A percentile compares a stretch with the other conserved stretches of the same genome.
Evolutionary conservation across 2,329 filamentous ascomycete species (phyloP).

Genomic region (Phoma sp.): DNA sequence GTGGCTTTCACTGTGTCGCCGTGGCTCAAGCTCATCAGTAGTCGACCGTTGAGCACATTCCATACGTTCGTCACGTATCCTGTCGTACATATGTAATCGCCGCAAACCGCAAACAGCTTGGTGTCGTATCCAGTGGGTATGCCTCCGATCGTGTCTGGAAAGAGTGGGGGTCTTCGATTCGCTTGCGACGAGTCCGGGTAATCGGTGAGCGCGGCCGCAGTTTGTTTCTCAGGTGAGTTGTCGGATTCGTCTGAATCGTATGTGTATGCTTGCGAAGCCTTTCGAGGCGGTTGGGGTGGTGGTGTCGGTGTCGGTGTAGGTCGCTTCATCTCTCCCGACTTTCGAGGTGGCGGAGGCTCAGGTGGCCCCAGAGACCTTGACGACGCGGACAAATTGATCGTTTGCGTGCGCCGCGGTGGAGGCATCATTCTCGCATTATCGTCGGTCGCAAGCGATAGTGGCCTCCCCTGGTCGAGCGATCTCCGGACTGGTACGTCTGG

Average conservation of each 20-base stretch:
- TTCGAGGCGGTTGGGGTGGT: conserved; percentile 11
- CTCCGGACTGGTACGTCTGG: conserved; percentile 44
- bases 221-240: conserved; percentile 52
- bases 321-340: conserved; percentile 42
- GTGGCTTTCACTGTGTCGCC: conserved; percentile 85
- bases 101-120: conserved; percentile 84
- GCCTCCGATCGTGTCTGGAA: conserved; percentile 74
- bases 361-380: conserved; percentile 39
- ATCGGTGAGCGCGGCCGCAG: conserved; percentile 62
- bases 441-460: conserved; percentile 32
- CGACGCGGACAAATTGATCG: conserved; percentile 23
- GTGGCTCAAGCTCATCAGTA: conserved; percentile 80
- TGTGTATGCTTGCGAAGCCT: conserved; percentile 31
- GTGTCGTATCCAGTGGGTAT: conserved; percentile 88
- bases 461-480: conserved; percentile 46
- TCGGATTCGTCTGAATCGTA: conserved; percentile 61
- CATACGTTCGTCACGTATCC: conserved; percentile 88
- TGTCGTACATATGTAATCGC: conserved; percentile 83
- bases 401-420: conserved; percentile 45
- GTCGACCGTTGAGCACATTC: conserved; percentile 82
- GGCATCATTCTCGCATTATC: conserved; percentile 38
- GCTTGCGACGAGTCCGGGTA: conserved; percentile 86
- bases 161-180: conserved; percentile 81
- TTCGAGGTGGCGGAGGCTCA: conserved; percentile 43
- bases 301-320: conserved; percentile 26